Base-by-base conservation (phyloP, 2,329 filamentous ascomycete species). In the Exophiala xenobiotica region DNA sequence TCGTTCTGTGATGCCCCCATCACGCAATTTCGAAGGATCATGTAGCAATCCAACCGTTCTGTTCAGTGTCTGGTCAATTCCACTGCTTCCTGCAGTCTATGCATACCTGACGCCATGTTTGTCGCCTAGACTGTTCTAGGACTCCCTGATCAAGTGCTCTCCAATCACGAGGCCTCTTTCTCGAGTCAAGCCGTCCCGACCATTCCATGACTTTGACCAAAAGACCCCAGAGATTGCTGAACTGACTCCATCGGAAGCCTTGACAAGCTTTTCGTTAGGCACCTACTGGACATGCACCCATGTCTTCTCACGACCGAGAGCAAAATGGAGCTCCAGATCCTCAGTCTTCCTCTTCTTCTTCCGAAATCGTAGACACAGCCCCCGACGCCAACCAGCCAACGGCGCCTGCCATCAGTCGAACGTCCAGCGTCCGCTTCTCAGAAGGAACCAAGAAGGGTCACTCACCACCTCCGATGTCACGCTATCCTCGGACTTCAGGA, bases 351-450 rank as follows among this genome's bases (percentile, higher is more conserved):
- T 49, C 46, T 14, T 14, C 41, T 12, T 46, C 41, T 12, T 51
- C 53, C 20, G n/a, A n/a, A n/a, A n/a, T n/a, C n/a, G n/a, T n/a
- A n/a, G n/a, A n/a, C n/a, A n/a, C n/a, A n/a, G n/a, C n/a, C n/a
- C n/a, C n/a, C n/a, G n/a, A n/a, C n/a, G n/a, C n/a, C n/a, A n/a
- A n/a, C n/a, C 38, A 40, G 22, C 26, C 44, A 24, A 29, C 22
- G 33, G 5, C 19, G 3, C 33, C 33, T 42, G 27, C 51, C 8
- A 26, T 26, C 27, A 23, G 42, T 20, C 43, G 53, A 14, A 37
- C 48, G 14, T 49, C 58, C 9, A 61, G 53, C 33, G 43, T 62
- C 47, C 58, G 51, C 20, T 62, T 62, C 43, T 54, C 56, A 2
- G 48, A 58, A 22, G 54, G 50, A 22, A 61, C 54, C 41, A 54